Conservation (phyloP, 2,329 filamentous ascomycete genomes). For the Seiridium unicorne region DNA sequence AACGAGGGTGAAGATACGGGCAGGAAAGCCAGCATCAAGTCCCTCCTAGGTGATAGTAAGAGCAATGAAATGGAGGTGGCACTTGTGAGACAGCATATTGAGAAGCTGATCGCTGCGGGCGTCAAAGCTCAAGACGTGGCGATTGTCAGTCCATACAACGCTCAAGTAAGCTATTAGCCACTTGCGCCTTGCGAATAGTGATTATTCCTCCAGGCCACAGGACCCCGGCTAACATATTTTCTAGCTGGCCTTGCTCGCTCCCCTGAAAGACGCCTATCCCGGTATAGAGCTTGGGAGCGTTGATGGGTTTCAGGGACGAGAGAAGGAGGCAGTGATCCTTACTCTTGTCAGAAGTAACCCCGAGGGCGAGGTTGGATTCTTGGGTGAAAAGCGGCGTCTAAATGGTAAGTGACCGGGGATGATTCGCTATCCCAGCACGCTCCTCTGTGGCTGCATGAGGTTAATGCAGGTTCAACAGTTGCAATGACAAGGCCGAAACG, state of each 20-base stretch:
- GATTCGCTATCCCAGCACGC: not conserved
- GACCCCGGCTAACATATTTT: conserved; percentile 3
- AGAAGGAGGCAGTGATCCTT: conserved; percentile 93
- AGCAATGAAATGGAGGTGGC: conserved; percentile 83
- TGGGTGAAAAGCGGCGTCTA: conserved; percentile 85
- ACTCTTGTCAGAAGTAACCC: conserved; percentile 91
- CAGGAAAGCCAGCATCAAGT: conserved; percentile 47
- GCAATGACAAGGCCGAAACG: conserved; percentile 95
- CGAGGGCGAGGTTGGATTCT: conserved; percentile 85
- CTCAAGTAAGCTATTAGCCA: conserved; percentile 57
- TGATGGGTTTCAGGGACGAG: conserved; percentile 94
- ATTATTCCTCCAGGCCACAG: not conserved
- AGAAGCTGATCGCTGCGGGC: conserved; percentile 73
- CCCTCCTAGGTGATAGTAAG: conserved; percentile 47
- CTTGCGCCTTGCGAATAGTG: not conserved
- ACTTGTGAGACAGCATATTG: conserved; percentile 76
- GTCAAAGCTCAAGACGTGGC: conserved; percentile 83
- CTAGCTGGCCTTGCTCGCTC: conserved; percentile 73
- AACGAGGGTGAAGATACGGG: conserved; percentile 67
- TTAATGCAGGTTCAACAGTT: conserved; percentile 53
- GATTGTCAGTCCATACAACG: conserved; percentile 94
- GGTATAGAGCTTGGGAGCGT: conserved; percentile 94
- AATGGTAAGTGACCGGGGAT: conserved; percentile 65
- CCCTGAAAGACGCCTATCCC: conserved; percentile 77
- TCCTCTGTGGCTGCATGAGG: conserved; percentile 13